These are phyloP conservation scores for Globisporangium spinosum DNA, from an alignment of 352 stramenopile species.

Conservation along the genomic window DNA sequence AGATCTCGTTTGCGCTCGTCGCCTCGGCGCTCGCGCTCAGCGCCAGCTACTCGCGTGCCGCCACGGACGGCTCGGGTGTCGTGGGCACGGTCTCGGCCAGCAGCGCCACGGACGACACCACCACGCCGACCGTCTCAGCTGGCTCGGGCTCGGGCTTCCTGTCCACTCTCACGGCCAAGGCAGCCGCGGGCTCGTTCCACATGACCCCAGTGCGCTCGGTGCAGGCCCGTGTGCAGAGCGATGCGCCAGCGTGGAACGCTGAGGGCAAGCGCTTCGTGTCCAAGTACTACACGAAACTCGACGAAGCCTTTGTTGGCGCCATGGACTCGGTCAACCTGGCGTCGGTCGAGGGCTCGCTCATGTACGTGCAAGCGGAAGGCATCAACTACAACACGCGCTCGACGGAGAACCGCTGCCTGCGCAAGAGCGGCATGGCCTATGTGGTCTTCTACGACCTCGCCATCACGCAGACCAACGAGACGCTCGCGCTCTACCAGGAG, in stretches of 20 bases:
- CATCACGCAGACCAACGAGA: slow-evolving; percentile 26
- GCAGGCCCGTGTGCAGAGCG: slow-evolving; percentile 70
- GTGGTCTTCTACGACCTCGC: slow-evolving; percentile 78
- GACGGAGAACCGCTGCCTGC: slow-evolving; percentile 46
- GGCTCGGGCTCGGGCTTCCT: slow-evolving; percentile 20
- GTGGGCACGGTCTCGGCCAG: slow-evolving; percentile 18
- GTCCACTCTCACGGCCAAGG: slow-evolving; percentile 16
- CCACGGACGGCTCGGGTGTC: slow-evolving; percentile 18
- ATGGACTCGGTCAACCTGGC: slow-evolving; percentile 85
- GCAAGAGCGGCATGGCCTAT: slow-evolving; percentile 56
- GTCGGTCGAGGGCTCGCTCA: slow-evolving; percentile 75
- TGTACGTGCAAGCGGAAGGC: slow-evolving; percentile 55
- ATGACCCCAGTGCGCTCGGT: slow-evolving; percentile 69
- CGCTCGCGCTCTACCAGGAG: slow-evolving; percentile 22
- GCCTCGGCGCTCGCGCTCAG: slow-evolving; percentile 19
- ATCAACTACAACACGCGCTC: slow-evolving; percentile 46
- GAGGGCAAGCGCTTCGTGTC: slow-evolving; percentile 61
- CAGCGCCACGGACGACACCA: slow-evolving; percentile 19
- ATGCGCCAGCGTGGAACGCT: slow-evolving; percentile 54
- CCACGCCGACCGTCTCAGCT: slow-evolving; percentile 4
- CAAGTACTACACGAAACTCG: slow-evolving; percentile 44
- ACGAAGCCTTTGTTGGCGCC: slow-evolving; percentile 48
- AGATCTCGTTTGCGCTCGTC: slow-evolving; percentile 11
- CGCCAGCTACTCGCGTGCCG: slow-evolving; percentile 12
- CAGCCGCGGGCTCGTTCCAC: slow-evolving; percentile 41